Base-by-base conservation (phyloP, 2,329 filamentous ascomycete genomes). In the Keithomyces neogunnii region DNA sequence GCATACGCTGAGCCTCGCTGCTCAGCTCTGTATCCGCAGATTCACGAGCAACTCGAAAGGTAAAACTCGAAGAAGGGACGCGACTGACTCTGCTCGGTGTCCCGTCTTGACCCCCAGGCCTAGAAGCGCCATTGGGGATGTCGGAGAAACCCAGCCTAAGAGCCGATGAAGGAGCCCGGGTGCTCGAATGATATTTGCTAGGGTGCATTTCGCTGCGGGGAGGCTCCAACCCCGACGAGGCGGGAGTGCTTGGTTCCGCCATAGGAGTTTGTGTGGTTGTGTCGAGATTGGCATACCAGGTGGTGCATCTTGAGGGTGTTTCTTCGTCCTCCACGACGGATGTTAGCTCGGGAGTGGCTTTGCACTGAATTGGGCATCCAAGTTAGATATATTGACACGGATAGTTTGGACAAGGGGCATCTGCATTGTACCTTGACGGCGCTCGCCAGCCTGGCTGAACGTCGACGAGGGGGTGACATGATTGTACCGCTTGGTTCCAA, bases 151-250 rank as follows among this genome's bases (percentile, higher is more conserved):
- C 91, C 28, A 95, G 77, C 62, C 86, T 82, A 43, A 93, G 75
- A 5, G 86, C 89, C 9, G 90, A 89, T 30, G 93, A 90, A 2
- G 86, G 81, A 44, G 88, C 75, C 50, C 86, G 88, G 55, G 83
- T 86, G 28, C 87, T 91, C 57, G 81, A 77, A 52, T 93, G 89
- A 51, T 82, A 81, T 64, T 87, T 88, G 72, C 87, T 88, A 7
- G 92, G 92, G 65, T 96, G 91, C 91, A 96, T 96, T 66, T 96
- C 90, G 53, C 84, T 82, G 56, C 78, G 77, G 46, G 85, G 74
- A 29, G 89, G 87, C 70, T 87, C 86, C 58, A 86, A 72, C 5
- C 82, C 77, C 3, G 82, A 82, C 11, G 77, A 78, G 39, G 81
- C 80, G 4, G 89, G 89, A 1, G 87, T 85, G 31, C 62, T 63